Base-by-base conservation (phyloP, 129 eudicot species). In the Oenanthe sinensis region DNA sequence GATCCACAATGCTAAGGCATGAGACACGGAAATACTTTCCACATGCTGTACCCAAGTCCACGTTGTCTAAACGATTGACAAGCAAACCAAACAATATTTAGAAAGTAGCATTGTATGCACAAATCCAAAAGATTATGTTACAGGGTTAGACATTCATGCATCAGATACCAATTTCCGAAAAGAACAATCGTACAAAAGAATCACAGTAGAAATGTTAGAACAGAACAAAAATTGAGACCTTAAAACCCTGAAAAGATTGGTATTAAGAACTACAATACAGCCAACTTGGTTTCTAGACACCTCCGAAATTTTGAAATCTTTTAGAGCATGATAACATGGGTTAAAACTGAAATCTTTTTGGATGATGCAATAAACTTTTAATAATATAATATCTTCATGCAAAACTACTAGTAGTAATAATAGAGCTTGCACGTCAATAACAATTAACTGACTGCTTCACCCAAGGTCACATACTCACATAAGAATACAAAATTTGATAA, bases 1-100 rank as follows among this genome's bases (percentile, higher is more conserved):
- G 65, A 55, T 55, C 65, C 65, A 55, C 28, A 55, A 55, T 55
- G 65, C 65, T 55, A 55, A 55, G 65, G 65, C 65, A 55, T 20
- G 65, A 55, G 28, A 55, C 65, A 19, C 65, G 65, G 28, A 55
- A 55, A 55, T 55, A 55, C 65, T 55, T 55, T 5, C 65, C 65
- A 7, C 65, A 55, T 19, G 65, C 65, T 55, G 65, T 55, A 19
- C 65, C 65, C 26, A 55, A 55, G 26, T 55, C 65, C 8, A 55
- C 65, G 20, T 55, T 55, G 65, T 55, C 65, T 55, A 55, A 55
- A 55, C 28, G 7, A 55, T 6, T 17, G 26, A 55, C 8, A 55
- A 55, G 26, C 28, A 55, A 12, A 48, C 65, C 65, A 22, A 55
- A 20, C 8, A 8, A 55, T 5, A 8, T 19, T 55, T 20, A 55